Evolutionary conservation across 306 rosid species (phyloP), one percentile per base, ranked within the genome.

Genomic region (Purshia tridentata): DNA sequence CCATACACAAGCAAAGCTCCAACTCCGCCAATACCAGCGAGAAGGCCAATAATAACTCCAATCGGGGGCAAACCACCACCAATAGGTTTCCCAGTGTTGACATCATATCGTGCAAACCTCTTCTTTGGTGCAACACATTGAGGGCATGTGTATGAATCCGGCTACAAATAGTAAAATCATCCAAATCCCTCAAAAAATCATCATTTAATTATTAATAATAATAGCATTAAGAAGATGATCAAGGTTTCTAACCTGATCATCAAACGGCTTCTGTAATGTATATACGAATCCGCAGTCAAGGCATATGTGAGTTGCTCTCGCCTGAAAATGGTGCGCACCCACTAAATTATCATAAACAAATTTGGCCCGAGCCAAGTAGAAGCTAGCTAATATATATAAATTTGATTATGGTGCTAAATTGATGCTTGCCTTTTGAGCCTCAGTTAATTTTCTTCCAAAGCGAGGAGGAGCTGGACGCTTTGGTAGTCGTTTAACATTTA

Each of bases 1-100:
- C 98, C 98, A 86, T 85, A 95, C 41, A 91, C 84, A 87, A 95
- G 99, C 90, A 95, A 81, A 23, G 99, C 98, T 69, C 91, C 98
- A 42, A 91, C 92, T 16, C 80, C 99, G 76, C 87, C 96, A 48
- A 95, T 4, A 58, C 99, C 99, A 72, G 85, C 97, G 39, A 90
- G 39, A 16, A 90, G 84, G 60, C 97, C 99, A 81, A 92, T 75
- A 68, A 95, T 88, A 59, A 95, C 99, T 41, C 97, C 93, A 76
- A 95, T 73, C 8, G 99, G 99, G 64, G 97, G 99, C 89, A 95
- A 84, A 18, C 85, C 86, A 0, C 99, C 97, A 9, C 97, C 99
- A 39, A 95, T 83, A 50, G 97, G 85, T 75, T 58, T 87, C 22
- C 99, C 99, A 0, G 89, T 91, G 87, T 83, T 95, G 61, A 83